Evolutionary conservation across 495 filamentous ascomycete species (phyloP).

Genomic region (Neurospora sp.): DNA sequence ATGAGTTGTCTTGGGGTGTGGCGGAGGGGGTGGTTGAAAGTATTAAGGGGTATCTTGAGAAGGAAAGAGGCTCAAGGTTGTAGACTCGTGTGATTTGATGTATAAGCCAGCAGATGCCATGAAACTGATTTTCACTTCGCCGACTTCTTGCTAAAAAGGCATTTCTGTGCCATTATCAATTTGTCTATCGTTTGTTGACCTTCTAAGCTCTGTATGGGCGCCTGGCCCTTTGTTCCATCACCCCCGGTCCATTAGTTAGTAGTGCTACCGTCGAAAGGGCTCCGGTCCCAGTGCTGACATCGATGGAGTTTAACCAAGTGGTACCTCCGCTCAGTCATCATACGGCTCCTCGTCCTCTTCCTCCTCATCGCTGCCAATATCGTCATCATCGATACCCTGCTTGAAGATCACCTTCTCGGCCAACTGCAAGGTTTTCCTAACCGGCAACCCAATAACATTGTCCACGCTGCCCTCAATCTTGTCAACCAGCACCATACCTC

Average conservation of each 20-base stretch:
- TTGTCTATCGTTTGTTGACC: neutral
- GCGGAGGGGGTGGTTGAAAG: slow-evolving; percentile 30
- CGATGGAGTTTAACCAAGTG: neutral
- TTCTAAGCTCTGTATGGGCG: neutral
- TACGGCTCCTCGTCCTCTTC: neutral
- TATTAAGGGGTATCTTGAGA: slow-evolving; percentile 16
- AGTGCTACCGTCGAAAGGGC: neutral
- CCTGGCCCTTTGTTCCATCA: neutral
- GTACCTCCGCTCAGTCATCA: neutral
- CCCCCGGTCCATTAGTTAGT: neutral
- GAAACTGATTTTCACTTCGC: neutral
- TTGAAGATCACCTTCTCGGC: slow-evolving; percentile 71
- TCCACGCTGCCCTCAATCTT: slow-evolving; percentile 81
- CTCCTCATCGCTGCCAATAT: slow-evolving; percentile 17
- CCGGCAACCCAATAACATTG: slow-evolving; percentile 92
- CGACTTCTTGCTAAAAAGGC: neutral
- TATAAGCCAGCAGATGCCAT: neutral
- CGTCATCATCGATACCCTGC: slow-evolving; percentile 27
- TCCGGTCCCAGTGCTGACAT: neutral
- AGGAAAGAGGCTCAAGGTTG: slow-evolving; percentile 3
- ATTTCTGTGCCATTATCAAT: neutral
- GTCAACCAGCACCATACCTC: slow-evolving; percentile 70
- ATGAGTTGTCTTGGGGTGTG: slow-evolving; percentile 40
- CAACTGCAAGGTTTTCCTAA: slow-evolving; percentile 67
- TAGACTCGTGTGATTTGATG: neutral